These are phyloP conservation scores for Penicillium roqueforti DNA, from an alignment of 495 filamentous ascomycete genomes.

Conservation along the genomic window DNA sequence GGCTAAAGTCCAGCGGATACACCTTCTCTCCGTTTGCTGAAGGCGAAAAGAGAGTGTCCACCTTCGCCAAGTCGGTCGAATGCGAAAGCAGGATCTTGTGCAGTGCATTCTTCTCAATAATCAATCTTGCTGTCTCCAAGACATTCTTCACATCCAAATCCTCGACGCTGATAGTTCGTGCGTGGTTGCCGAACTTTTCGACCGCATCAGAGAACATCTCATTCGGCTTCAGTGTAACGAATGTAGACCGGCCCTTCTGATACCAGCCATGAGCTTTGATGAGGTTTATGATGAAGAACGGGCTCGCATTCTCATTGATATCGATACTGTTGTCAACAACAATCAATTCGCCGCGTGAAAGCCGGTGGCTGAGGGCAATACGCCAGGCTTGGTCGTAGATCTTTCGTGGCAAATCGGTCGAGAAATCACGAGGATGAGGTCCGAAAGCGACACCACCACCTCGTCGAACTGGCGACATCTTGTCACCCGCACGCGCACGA, in stretches of 20 bases:
- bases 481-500: constrained; percentile 70
- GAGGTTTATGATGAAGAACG: constrained; percentile 58
- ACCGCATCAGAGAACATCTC: constrained; percentile 46
- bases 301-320: constrained; percentile 49
- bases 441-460: constrained; percentile 87
- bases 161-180: constrained; percentile 57
- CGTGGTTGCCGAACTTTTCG: constrained; percentile 57
- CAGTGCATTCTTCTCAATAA: constrained; percentile 82
- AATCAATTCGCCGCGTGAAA: constrained; percentile 77
- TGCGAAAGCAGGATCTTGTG: constrained; percentile 69
- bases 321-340: constrained; percentile 72
- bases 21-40: constrained; percentile 1
- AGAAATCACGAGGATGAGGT: constrained; percentile 85
- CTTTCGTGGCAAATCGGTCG: constrained; percentile 75
- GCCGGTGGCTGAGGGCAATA: constrained; percentile 88
- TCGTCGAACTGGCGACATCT: constrained; percentile 73
- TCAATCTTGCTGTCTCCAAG: constrained; percentile 73
- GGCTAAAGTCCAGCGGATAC: neutral
- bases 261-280: constrained; percentile 72
- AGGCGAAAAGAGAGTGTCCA: constrained; percentile 6
- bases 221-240: constrained; percentile 58
- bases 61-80: constrained; percentile 61
- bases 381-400: constrained; percentile 96
- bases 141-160: constrained; percentile 95
- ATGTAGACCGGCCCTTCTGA: constrained; percentile 65